Evolutionary conservation across 768 basidiomycete genomes (phyloP).

Genomic region (Termitomyces sp.): DNA sequence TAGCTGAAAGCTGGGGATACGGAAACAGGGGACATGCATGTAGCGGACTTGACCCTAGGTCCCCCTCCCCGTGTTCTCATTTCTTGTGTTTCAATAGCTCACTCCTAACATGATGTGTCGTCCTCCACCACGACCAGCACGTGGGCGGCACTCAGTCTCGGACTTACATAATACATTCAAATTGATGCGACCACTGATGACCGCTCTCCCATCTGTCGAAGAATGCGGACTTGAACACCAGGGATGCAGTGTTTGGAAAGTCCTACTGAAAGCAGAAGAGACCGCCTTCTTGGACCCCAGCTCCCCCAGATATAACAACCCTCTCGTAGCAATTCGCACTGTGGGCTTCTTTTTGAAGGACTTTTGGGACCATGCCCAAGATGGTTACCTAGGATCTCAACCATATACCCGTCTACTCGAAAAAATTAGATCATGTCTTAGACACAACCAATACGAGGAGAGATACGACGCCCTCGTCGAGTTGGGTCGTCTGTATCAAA

Average conservation of each 20-base stretch:
- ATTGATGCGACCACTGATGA: too few species aligned
- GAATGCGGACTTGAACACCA: neutral
- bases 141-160: too few species aligned
- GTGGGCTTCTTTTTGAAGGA: conserved; percentile 11
- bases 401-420: neutral
- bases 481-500: neutral
- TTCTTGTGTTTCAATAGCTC: too few species aligned
- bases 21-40: too few species aligned
- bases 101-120: too few species aligned
- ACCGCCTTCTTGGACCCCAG: neutral
- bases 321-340: conserved; percentile 6
- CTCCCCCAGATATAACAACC: conserved; percentile 6
- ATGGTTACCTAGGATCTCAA: conserved; percentile 1
- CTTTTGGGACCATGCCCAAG: conserved; percentile 8
- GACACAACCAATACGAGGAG: neutral
- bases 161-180: too few species aligned
- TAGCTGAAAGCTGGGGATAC: too few species aligned
- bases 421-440: neutral
- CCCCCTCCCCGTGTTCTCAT: too few species aligned
- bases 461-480: neutral
- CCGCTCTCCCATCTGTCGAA: neutral
- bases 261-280: neutral
- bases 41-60: too few species aligned
- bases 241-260: neutral
- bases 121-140: too few species aligned